Evolutionary conservation across 176 grass and related monocot species (phyloP).

Genomic region (Microstegium vimineum): DNA sequence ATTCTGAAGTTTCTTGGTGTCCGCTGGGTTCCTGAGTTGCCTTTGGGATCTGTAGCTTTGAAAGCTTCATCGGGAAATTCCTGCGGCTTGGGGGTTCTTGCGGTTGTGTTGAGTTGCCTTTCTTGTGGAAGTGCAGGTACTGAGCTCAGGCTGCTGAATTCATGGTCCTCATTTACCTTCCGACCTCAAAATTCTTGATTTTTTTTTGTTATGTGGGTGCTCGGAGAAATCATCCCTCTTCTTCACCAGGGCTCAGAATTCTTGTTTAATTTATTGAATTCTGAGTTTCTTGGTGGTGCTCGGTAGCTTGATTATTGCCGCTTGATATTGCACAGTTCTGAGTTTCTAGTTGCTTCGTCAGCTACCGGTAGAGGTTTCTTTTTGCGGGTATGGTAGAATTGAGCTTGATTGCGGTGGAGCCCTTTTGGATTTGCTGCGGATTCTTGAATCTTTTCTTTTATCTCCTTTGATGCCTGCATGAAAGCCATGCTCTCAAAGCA

Average conservation of each 20-base stretch:
- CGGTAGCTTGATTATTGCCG: constrained; percentile 11
- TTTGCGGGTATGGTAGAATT: constrained; percentile 1
- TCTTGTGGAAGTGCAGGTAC: constrained; percentile 22
- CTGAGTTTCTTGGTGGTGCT: not conserved
- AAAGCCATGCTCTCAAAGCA: constrained; percentile 26
- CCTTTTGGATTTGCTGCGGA: constrained; percentile 17
- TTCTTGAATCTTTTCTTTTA: constrained; percentile 37
- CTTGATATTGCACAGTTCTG: not conserved
- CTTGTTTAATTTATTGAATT: not conserved
- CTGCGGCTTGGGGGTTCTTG: not conserved
- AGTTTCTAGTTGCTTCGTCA: constrained; percentile 13
- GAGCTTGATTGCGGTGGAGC: constrained; percentile 25
- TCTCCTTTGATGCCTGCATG: constrained; percentile 5
- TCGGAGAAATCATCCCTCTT: not conserved
- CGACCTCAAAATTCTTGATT: not conserved
- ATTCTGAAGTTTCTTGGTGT: constrained; percentile 24
- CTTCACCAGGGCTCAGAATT: constrained; percentile 13
- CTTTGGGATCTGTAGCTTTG: constrained; percentile 16
- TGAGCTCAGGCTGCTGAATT: not conserved
- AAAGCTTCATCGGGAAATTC: not conserved
- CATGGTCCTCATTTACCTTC: not conserved
- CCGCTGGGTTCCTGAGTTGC: not conserved
- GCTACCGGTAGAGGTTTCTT: not conserved
- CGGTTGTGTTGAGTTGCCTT: constrained; percentile 1
- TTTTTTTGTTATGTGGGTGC: not conserved